Evolutionary conservation across 176 grass and related monocot genomes (phyloP).

Genomic region (Guadua angustifolia): DNA sequence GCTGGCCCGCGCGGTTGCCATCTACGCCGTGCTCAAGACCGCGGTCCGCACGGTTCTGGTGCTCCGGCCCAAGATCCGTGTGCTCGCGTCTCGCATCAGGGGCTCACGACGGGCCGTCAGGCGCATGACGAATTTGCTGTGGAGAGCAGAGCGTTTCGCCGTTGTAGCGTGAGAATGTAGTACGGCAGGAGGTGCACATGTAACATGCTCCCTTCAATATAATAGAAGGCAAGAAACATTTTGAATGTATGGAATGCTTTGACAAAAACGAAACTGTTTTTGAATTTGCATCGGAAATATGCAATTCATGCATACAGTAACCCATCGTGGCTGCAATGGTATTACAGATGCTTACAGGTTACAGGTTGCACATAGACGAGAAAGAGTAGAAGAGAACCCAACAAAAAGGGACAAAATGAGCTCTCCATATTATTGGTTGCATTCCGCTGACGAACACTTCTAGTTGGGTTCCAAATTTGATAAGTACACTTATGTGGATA

Average conservation of each 20-base stretch:
- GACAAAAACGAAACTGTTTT: background rate
- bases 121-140: background rate
- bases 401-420: background rate
- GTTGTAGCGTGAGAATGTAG: background rate
- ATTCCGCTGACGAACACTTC: conserved; percentile 34
- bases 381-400: background rate
- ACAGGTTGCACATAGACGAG: background rate
- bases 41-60: background rate
- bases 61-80: conserved; percentile 1
- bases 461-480: conserved; percentile 15
- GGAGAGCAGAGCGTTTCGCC: background rate
- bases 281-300: background rate
- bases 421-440: conserved; percentile 38
- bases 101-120: background rate
- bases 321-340: background rate
- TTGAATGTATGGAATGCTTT: background rate
- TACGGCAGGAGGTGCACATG: background rate
- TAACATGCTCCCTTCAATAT: background rate
- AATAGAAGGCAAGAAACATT: background rate
- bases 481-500: conserved; percentile 8
- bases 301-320: background rate
- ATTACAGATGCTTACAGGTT: background rate
- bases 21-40: conserved; percentile 42
- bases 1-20: conserved; percentile 60
- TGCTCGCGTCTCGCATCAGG: conserved; percentile 10